Percentiles rank a stretch among this genome's conserved stretches.
These are phyloP conservation scores for Crucihimalaya himalaica DNA, from an alignment of 345 rosid species.

Conservation along the genomic window DNA sequence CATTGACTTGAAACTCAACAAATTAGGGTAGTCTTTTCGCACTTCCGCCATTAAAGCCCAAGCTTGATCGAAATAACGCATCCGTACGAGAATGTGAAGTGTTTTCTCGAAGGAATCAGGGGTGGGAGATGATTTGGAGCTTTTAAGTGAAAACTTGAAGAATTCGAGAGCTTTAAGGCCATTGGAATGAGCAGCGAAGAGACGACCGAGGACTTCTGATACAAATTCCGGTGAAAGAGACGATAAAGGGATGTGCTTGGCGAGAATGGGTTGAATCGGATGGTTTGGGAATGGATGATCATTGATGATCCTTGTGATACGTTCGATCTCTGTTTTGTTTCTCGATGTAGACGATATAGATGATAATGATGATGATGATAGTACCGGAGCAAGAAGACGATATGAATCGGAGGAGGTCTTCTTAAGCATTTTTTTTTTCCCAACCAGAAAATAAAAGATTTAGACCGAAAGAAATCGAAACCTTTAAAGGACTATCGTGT, in stretches of 20 bases:
- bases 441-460: not conserved
- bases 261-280: slow-evolving; percentile 56
- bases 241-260: slow-evolving; percentile 42
- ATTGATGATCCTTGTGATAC: slow-evolving; percentile 61
- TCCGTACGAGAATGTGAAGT: slow-evolving; percentile 74
- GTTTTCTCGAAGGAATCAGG: slow-evolving; percentile 77
- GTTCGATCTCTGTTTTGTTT: slow-evolving; percentile 46
- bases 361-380: slow-evolving; percentile 12
- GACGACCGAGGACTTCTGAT: slow-evolving; percentile 76
- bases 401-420: slow-evolving; percentile 15
- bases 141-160: slow-evolving; percentile 52
- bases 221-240: slow-evolving; percentile 48
- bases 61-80: slow-evolving; percentile 85
- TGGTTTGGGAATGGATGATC: slow-evolving; percentile 72
- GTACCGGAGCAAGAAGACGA: slow-evolving; percentile 27
- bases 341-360: not conserved
- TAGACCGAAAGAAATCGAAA: not conserved
- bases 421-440: slow-evolving; percentile 27
- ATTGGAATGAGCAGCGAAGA: slow-evolving; percentile 84
- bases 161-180: slow-evolving; percentile 90
- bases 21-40: slow-evolving; percentile 42
- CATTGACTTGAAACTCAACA: slow-evolving; percentile 75
- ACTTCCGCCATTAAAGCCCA: slow-evolving; percentile 75
- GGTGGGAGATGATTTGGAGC: slow-evolving; percentile 48
- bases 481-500: not conserved